Base-by-base conservation (phyloP, 768 basidiomycete species). In the Candolleomyces aberdarensis region DNA sequence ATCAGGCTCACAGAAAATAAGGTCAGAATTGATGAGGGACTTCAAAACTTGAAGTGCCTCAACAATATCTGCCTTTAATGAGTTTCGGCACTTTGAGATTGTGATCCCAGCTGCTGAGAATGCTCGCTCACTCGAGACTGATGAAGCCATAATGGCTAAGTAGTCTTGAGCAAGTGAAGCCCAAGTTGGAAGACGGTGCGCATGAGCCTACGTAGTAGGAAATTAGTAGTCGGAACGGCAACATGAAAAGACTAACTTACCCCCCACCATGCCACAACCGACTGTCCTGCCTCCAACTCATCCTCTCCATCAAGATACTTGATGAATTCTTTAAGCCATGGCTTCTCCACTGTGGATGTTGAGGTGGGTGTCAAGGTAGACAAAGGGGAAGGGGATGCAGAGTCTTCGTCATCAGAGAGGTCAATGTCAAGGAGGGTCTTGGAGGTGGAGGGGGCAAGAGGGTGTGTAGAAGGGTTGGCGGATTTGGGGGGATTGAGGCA, bases 101-200 rank as follows among this genome's bases (percentile, higher is more conserved):
- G 77, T 79, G 36, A 80, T 77, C 2, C 77, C 73, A 13, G 70
- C 77, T 9, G 69, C 66, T 1, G 75, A 80, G 65, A 80, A 80
- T 3, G 76, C 74, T 2, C 66, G 66, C 62, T 78, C 73, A 64
- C 74, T 76, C 1, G 74, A 76, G 4, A 78, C 75, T 9, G 69
- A 74, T 5, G 72, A 72, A 14, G 71, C 74, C 73, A 78, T 78
- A 41, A 80, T 75, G 0, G 73, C 62, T 15, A 80, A 70, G 50
- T 74, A 73, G 56, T 80, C 76, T 15, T 63, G 58, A 9, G 76
- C 75, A 19, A 80, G 68, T 0, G 74, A 74, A 0, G 71, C 73
- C 75, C 75, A 78, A 0, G 69, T 67, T 3, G 71, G 75, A 61
- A 74, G 47, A 5, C 49, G 36, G 11, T 13, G 50, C 1, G 49